Base-by-base conservation (phyloP, 2,329 filamentous ascomycete genomes). In the Penicillium sp. region DNA sequence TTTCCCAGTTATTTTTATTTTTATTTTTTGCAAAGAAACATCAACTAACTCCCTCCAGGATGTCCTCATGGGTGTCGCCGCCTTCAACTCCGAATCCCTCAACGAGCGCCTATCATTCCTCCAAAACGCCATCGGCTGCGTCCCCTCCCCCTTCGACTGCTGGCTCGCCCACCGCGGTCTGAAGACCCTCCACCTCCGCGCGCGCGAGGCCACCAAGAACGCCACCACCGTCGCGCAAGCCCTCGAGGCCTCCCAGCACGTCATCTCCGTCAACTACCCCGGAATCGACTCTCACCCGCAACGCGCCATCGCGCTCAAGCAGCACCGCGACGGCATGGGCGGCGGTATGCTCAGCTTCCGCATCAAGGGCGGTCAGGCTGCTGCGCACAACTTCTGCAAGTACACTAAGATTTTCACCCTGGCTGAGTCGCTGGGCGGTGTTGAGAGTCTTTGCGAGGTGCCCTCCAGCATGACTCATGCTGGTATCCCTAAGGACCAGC, bases 271-370 rank as follows among this genome's bases (percentile, higher is more conserved):
- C 75, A 96, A 97, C 81, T 99, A 99, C 77, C 94, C 94, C 1
- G 94, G 94, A 24, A 83, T 97, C 5, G 83, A 88, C 61, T 93
- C 90, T 9, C 93, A 97, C 77, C 88, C 89, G 6, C 91, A 97
- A 71, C 87, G 91, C 66, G 81, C 83, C 60, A 91, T 99, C 66
- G 91, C 93, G 18, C 72, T 87, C 68, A 91, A 90, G 78, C 94
- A 99, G 79, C 94, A 99, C 79, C 90, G 94, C 63, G 84, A 95
- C 66, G 94, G 89, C 59, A 88, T 97, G 83, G 94, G 94, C 56
- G 94, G 94, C 64, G 94, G 94, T 58, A 99, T 99, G 94, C 86
- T 99, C 39, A 93, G 89, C 54, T 99, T 99, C 87, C 89, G 94
- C 62, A 90, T 99, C 74, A 85, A 86, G 62, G 94, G 93, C 52